phyloP scores from a whole-genome alignment of 2,329 filamentous ascomycete genomes.

The Fusarium sp. region DNA sequence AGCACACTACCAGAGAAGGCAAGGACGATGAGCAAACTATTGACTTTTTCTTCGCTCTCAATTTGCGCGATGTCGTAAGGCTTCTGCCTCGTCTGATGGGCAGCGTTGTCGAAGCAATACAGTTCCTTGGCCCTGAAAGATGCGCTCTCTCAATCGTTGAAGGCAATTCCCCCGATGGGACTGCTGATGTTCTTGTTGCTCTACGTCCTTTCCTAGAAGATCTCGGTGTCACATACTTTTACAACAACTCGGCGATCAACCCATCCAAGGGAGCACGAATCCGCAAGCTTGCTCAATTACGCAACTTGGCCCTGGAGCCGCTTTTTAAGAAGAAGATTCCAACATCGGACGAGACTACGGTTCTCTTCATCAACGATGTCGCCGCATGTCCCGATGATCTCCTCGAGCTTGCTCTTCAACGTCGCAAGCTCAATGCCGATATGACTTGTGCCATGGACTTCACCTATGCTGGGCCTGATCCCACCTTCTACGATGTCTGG shows the following conservation, averaged over 20 bases:
- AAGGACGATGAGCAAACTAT: conserved; percentile 1
- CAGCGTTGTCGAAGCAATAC: conserved; percentile 63
- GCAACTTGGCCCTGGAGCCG: conserved; percentile 65
- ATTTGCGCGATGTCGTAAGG: conserved; percentile 60
- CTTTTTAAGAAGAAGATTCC: conserved; percentile 50
- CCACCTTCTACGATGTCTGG: conserved; percentile 70
- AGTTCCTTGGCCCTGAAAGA: conserved; percentile 62
- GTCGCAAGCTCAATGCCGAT: conserved; percentile 59
- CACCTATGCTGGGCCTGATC: conserved; percentile 59
- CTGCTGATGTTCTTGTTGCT: conserved; percentile 61
- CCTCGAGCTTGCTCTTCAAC: conserved; percentile 67
- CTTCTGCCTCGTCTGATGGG: conserved; percentile 65
- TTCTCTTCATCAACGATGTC: conserved; percentile 69
- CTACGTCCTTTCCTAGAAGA: conserved; percentile 56
- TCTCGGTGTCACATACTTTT: conserved; percentile 57
- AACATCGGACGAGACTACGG: conserved; percentile 55
- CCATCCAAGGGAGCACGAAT: conserved; percentile 61
- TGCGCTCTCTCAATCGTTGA: conserved; percentile 69
- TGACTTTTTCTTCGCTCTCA: conserved; percentile 66
- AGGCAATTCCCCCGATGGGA: conserved; percentile 67
- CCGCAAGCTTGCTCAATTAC: conserved; percentile 60
- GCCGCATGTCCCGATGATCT: conserved; percentile 67
- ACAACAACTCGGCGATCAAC: conserved; percentile 58
- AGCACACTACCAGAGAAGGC: not conserved
- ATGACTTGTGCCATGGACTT: conserved; percentile 73